A percentile compares a stretch with the other conserved stretches of the same genome.
Conservation (phyloP, 208 protist species). For the Tetramitus jugosus region DNA sequence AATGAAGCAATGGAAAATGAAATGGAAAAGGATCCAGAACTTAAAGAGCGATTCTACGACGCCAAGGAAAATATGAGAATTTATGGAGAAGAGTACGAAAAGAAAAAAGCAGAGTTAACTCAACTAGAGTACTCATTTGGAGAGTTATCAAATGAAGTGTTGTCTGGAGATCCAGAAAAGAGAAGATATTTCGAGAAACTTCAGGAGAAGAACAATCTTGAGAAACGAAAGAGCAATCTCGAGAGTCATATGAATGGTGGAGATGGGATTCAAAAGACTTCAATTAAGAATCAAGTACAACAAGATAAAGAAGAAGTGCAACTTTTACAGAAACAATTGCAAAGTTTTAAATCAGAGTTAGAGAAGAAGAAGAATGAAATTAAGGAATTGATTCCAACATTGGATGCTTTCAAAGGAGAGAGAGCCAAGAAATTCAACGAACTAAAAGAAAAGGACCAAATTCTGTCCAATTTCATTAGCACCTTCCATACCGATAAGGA, state of each 20-base stretch:
- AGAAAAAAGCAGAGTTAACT: neutral
- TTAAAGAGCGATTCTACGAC: neutral
- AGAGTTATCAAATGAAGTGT: neutral
- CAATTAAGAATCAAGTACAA: neutral
- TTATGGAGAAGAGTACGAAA: constrained; percentile 11
- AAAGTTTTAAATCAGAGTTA: neutral
- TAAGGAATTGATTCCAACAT: constrained; percentile 58
- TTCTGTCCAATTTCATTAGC: constrained; percentile 72
- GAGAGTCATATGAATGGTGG: neutral
- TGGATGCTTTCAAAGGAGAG: constrained; percentile 70
- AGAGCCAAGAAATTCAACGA: constrained; percentile 67
- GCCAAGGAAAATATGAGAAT: constrained; percentile 22
- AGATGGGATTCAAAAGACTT: constrained; percentile 16
- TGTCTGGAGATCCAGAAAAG: constrained; percentile 3
- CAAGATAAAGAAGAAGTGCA: neutral
- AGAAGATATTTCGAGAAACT: constrained; percentile 14
- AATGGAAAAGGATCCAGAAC: constrained; percentile 25
- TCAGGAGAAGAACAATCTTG: neutral
- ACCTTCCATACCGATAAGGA: constrained; percentile 63
- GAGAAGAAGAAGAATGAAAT: constrained; percentile 21
- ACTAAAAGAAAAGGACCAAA: constrained; percentile 62
- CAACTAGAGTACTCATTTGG: neutral
- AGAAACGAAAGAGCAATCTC: neutral
- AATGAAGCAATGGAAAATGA: constrained; percentile 58
- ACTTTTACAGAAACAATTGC: neutral